Conservation (phyloP, 75 land plant genomes). For the Larix kaempferi region DNA sequence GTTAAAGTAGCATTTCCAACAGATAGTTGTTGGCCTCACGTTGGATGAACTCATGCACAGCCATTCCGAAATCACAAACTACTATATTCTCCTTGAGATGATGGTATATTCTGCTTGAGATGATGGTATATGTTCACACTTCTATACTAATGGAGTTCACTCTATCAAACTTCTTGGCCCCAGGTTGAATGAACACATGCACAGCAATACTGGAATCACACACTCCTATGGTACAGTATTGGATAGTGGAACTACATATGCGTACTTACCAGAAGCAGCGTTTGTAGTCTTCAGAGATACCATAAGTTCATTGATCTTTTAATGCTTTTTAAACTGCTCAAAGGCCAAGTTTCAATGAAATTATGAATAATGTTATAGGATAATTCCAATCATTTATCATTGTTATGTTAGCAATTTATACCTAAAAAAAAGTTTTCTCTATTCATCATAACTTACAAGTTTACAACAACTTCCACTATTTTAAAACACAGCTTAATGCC, state of each 20-base stretch:
- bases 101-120: too few relatives aligned
- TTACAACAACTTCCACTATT: background rate
- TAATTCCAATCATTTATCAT: background rate
- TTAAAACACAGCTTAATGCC: background rate
- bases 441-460: background rate
- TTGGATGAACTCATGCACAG: too few relatives aligned
- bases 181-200: too few relatives aligned
- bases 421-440: background rate
- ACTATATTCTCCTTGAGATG: too few relatives aligned
- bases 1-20: too few relatives aligned
- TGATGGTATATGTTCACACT: too few relatives aligned
- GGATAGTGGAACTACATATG: conserved; percentile 99
- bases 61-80: too few relatives aligned
- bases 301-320: conserved; percentile 42
- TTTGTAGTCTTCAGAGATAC: conserved; percentile 71
- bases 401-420: background rate
- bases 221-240: conserved; percentile 74
- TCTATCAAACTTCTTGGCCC: too few relatives aligned
- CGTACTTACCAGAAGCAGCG: conserved; percentile 83
- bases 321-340: background rate
- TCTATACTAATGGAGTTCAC: too few relatives aligned
- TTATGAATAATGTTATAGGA: background rate
- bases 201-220: background rate
- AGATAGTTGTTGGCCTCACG: too few relatives aligned
- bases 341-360: background rate